Conservation (phyloP, 148 eudicot species). For the Chenopodium album region DNA sequence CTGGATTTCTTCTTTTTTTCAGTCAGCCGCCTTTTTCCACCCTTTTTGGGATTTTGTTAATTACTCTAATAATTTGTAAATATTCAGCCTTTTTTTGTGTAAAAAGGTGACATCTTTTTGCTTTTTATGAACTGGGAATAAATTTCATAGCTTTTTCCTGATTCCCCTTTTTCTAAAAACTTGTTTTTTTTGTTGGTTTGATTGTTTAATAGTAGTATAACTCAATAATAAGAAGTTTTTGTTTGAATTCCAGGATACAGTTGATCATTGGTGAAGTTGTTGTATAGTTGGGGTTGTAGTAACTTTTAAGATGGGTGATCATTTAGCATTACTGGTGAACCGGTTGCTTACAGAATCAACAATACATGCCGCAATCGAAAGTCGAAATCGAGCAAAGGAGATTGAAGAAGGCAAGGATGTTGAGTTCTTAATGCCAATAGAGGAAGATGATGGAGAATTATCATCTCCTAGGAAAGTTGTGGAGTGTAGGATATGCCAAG, state of each 20-base stretch:
- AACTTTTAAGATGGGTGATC: constrained; percentile 75
- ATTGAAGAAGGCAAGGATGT: constrained; percentile 28
- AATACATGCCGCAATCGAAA: constrained; percentile 79
- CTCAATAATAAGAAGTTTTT: neutral
- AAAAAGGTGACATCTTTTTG: constrained; percentile 8
- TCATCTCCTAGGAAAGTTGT: constrained; percentile 58
- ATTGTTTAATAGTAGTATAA: neutral
- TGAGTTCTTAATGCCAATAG: constrained; percentile 31
- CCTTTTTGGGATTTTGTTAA: constrained; percentile 8
- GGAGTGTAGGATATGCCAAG: constrained; percentile 97
- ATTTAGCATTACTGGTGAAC: constrained; percentile 77
- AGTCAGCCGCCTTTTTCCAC: neutral
- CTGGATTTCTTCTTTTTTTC: neutral
- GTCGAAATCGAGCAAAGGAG: constrained; percentile 41
- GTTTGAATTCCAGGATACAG: constrained; percentile 10
- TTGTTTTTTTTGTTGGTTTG: neutral
- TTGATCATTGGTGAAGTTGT: too few relatives aligned
- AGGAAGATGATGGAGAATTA: constrained; percentile 24
- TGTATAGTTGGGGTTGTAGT: neutral
- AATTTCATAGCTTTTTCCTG: neutral
- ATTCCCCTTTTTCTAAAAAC: neutral
- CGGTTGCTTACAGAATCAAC: constrained; percentile 92
- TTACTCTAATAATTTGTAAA: constrained; percentile 1
- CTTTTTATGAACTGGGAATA: too few relatives aligned
- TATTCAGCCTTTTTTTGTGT: neutral